A percentile compares a stretch with the other conserved stretches of the same genome.
phyloP scores from a whole-genome alignment of 139 green algal genomes.

The Picochlorum sp. region DNA sequence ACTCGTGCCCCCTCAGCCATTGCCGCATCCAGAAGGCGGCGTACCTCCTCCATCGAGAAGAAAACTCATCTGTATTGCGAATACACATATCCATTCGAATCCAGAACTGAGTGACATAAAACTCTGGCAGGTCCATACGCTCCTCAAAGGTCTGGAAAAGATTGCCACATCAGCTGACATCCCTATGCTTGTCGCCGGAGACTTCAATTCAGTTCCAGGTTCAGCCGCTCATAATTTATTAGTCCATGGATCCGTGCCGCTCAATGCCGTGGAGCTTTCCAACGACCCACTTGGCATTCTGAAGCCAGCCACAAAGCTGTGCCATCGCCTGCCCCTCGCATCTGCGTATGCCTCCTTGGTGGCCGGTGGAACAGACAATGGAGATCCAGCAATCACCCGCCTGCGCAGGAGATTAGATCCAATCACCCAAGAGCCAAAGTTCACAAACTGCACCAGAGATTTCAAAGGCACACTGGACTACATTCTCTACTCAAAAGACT shows the following conservation, averaged over 20 bases:
- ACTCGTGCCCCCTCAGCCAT: conserved; percentile 50
- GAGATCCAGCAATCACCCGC: conserved; percentile 16
- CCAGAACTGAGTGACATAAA: conserved; percentile 96
- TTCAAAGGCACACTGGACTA: conserved; percentile 96
- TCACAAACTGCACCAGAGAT: conserved; percentile 82
- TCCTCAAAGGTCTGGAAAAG: conserved; percentile 98
- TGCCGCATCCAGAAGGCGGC: background rate
- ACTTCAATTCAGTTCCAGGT: conserved; percentile 93
- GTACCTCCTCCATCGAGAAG: conserved; percentile 20
- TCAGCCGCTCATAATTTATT: conserved; percentile 85
- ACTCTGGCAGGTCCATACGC: conserved; percentile 98
- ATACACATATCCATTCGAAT: conserved; percentile 99
- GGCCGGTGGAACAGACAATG: conserved; percentile 5
- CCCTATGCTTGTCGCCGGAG: conserved; percentile 89
- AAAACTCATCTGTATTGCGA: conserved; percentile 95
- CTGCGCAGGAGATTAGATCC: conserved; percentile 56
- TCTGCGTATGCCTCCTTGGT: conserved; percentile 41
- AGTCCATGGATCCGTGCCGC: conserved; percentile 63
- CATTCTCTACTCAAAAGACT: conserved; percentile 82
- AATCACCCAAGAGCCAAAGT: conserved; percentile 33
- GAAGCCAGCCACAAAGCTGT: conserved; percentile 60
- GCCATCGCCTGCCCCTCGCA: conserved; percentile 53
- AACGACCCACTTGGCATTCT: conserved; percentile 77
- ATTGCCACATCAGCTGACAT: conserved; percentile 91
- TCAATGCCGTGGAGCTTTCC: conserved; percentile 46